A percentile compares a stretch with the other conserved stretches of the same genome.
These are phyloP conservation scores for Reutealis trisperma DNA, from an alignment of 345 rosid species.

Conservation along the genomic window DNA sequence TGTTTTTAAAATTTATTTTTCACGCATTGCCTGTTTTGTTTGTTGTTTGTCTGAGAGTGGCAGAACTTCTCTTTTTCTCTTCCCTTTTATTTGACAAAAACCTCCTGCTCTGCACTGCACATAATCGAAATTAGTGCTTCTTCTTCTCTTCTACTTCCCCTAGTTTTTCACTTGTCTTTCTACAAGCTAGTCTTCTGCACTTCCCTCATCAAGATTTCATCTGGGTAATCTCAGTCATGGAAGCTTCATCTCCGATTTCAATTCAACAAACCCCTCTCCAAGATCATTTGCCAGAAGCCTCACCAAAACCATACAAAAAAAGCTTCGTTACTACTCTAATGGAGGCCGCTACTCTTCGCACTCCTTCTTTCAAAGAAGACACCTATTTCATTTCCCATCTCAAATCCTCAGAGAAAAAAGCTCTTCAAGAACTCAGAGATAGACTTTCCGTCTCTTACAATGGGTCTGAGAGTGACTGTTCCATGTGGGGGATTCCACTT, in stretches of 20 bases:
- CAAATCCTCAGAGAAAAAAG: constrained; percentile 71
- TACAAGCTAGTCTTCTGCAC: not conserved
- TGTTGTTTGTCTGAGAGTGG: not conserved
- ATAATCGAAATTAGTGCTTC: not conserved
- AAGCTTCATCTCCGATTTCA: constrained; percentile 45
- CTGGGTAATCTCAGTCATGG: constrained; percentile 21
- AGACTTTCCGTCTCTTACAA: constrained; percentile 47
- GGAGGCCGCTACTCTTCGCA: constrained; percentile 67
- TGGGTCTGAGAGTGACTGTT: constrained; percentile 25
- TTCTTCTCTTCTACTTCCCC: not conserved
- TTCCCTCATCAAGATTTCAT: constrained; percentile 15
- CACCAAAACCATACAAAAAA: constrained; percentile 58
- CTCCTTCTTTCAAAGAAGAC: constrained; percentile 81
- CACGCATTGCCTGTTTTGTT: constrained; percentile 4
- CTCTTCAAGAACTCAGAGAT: constrained; percentile 69
- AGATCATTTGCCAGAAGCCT: constrained; percentile 30
- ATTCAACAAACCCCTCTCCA: constrained; percentile 34
- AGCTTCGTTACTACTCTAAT: constrained; percentile 71
- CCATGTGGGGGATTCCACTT: constrained; percentile 85
- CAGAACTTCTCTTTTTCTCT: not conserved
- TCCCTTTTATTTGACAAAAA: not conserved
- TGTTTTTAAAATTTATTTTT: not conserved
- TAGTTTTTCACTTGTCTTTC: not conserved
- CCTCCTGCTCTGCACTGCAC: not conserved
- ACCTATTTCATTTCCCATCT: constrained; percentile 70